Conservation (phyloP, 257 asterid genomes). For the Linaria vulgaris region DNA sequence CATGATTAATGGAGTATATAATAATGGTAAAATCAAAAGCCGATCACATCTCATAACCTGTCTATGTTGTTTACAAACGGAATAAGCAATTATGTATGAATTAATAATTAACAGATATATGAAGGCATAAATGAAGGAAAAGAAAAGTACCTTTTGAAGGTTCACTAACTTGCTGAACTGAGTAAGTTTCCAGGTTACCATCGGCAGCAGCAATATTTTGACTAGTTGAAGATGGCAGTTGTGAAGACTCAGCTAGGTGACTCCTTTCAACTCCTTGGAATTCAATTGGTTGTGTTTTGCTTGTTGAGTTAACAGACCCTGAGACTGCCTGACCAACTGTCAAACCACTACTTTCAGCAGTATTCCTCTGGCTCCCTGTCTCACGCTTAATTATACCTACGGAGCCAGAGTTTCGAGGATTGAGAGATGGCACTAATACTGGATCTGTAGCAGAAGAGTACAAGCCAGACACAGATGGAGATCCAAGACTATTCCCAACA, state of each 20-base stretch:
- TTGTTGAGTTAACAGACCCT: conserved; percentile 28
- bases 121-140: neutral
- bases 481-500: conserved; percentile 28
- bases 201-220: conserved; percentile 27
- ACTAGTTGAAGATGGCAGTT: conserved; percentile 26
- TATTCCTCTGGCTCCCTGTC: conserved; percentile 34
- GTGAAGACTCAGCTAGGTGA: conserved; percentile 28
- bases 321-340: conserved; percentile 23
- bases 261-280: conserved; percentile 30
- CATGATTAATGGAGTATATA: conserved; percentile 18
- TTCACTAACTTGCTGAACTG: conserved; percentile 29
- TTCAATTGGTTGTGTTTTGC: conserved; percentile 23
- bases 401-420: conserved; percentile 33
- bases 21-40: neutral
- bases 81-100: neutral
- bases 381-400: conserved; percentile 50
- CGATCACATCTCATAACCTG: neutral
- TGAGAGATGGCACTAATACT: conserved; percentile 46
- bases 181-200: conserved; percentile 33
- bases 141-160: conserved; percentile 37
- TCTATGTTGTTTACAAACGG: neutral
- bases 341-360: conserved; percentile 30
- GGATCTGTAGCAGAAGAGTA: conserved; percentile 54
- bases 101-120: neutral
- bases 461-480: conserved; percentile 40